These are phyloP conservation scores for Penicillium sp. DNA, from an alignment of 2,329 filamentous ascomycete genomes.

Conservation along the genomic window DNA sequence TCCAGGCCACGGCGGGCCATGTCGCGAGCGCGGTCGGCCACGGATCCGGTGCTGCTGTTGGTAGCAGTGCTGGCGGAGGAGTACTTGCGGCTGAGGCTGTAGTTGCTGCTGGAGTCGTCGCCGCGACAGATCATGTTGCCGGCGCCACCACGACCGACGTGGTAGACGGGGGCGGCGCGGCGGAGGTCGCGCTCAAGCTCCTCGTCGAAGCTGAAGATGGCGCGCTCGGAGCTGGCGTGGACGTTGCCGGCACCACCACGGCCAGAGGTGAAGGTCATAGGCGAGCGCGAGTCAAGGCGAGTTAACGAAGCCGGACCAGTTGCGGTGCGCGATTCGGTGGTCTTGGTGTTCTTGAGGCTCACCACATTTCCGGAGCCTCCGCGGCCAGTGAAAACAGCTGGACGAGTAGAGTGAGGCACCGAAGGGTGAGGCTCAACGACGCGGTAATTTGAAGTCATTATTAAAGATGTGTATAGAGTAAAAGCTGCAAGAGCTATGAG, in stretches of 20 bases:
- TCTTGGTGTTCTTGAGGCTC: conserved; percentile 52
- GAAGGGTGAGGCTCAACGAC: conserved; percentile 64
- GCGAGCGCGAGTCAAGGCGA: conserved; percentile 47
- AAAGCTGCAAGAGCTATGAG: conserved; percentile 14
- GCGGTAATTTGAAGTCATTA: conserved; percentile 49
- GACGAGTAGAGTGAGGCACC: conserved; percentile 49
- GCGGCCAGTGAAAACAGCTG: conserved; percentile 54
- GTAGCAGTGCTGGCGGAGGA: conserved; percentile 38
- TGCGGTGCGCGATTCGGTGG: conserved; percentile 48
- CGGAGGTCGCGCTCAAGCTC: conserved; percentile 60
- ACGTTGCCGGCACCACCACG: conserved; percentile 60
- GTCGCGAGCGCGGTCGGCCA: conserved; percentile 35
- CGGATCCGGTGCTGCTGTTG: conserved; percentile 37
- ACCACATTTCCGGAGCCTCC: conserved; percentile 61
- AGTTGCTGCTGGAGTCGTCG: conserved; percentile 25
- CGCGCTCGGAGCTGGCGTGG: conserved; percentile 53
- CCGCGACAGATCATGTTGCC: conserved; percentile 51
- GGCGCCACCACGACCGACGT: conserved; percentile 62
- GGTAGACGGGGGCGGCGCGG: conserved; percentile 61
- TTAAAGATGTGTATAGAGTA: conserved; percentile 11
- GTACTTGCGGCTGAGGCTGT: conserved; percentile 37
- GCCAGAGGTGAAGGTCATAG: conserved; percentile 46
- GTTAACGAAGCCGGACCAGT: conserved; percentile 52
- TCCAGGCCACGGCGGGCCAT: conserved; percentile 38
- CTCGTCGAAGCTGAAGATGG: conserved; percentile 68